Base-by-base conservation (phyloP, 352 stramenopile genomes). In the Globisporangium camurandrum region DNA sequence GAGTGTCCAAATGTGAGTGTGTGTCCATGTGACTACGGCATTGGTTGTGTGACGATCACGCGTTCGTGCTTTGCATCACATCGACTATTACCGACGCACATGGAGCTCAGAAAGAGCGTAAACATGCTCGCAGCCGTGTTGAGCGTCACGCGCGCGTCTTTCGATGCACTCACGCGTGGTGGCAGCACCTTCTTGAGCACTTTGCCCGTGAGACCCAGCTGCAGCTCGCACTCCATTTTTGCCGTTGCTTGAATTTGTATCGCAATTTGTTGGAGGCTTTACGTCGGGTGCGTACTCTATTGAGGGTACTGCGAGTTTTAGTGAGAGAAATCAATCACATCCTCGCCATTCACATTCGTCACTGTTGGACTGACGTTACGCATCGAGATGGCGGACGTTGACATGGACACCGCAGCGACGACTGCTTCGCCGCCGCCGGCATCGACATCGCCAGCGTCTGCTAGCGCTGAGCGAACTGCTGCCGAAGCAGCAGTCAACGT, bases 41-140 rank as follows among this genome's bases (percentile, higher is more conserved):
- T n/a, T n/a, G n/a, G n/a, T n/a, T n/a, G n/a, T n/a, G n/a, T n/a
- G n/a, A n/a, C n/a, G n/a, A n/a, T n/a, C n/a, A n/a, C n/a, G n/a
- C n/a, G 22, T 2, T 50, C 17, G 31, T 50, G 33, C 34, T 20
- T 19, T 50, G 28, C 10, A 7, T 51, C 33, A 11, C 23, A 9
- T n/a, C 19, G 11, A n/a, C 5, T 23, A 12, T 8, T 2, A 17
- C 12, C 20, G 0, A 72, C 77, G 47, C 54, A 93, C 82, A 83
- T 59, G 10, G 82, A 68, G 34, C 74, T 70, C 38, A 90, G 54
- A 46, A 88, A 93, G 30, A 91, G 57, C 48, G 79, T 84, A 53
- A 93, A 93, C 57, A 93, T 75, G 58, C 66, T 88, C 24, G 73
- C 57, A 12, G 76, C 76, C 24, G 76, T 75, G 62, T 93, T 89